Base-by-base conservation (phyloP, 805 yeast species). In the Ogataea paradorogensis region DNA sequence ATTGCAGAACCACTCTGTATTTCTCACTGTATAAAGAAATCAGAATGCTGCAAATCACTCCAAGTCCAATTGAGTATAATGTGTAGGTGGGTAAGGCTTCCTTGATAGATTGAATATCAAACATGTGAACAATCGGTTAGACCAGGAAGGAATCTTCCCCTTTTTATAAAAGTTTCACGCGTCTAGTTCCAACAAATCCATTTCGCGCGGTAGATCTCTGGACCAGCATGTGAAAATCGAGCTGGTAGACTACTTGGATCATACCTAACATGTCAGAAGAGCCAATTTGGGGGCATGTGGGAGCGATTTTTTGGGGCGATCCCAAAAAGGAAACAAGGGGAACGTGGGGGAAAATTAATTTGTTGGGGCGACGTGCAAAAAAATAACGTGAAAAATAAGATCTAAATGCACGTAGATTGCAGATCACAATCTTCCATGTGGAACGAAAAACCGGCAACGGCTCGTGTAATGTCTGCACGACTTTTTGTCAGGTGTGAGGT, bases 1-100 rank as follows among this genome's bases (percentile, higher is more conserved):
- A 73, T 33, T 62, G 46, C 0, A 57, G 13, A 2, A 43, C 25
- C 7, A 33, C 39, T 10, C 42, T 15, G 22, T 23, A 33, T 21
- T 27, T 40, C 43, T 56, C 30, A 34, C 37, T 35, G 46, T 33
- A 33, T 15, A 24, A 2, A 23, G 38, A 27, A 22, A 31, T 11
- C 33, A 38, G 16, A 27, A 28, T 13, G 33, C 33, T 38, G 24
- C 36, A 29, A 2, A 29, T 14, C 8, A 40, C 7, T 8, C 30
- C 38, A 14, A 31, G 27, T 4, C 35, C 22, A 9, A 45, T 10
- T 8, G 40, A 29, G 14, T 37, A 44, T 4, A 15, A 6, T 16
- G 31, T 15, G 27, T 31, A 27, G 5, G 15, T 10, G 24, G 30
- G 33, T 24, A 39, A 13, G 22, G 10, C 28, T 9, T 35, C 43